Evolutionary conservation across 2,329 filamentous ascomycete species (phyloP).

Genomic region (Colletotrichum lindemuthianum): DNA sequence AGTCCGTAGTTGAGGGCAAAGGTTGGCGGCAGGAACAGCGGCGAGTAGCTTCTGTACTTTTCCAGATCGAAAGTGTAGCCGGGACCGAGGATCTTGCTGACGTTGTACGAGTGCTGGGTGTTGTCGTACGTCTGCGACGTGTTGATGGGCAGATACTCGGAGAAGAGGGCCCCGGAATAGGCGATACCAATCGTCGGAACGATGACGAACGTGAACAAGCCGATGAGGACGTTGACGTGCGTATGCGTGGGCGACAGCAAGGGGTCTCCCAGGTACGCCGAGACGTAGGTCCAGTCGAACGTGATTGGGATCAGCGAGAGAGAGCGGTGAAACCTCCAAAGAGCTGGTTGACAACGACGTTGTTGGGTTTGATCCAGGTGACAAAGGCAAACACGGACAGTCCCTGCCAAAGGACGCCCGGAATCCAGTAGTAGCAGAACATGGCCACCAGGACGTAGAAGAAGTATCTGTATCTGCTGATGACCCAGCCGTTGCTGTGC

Average conservation of each 20-base stretch:
- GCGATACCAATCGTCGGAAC: conserved; percentile 54
- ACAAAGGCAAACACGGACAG: conserved; percentile 65
- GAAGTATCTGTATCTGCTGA: conserved; percentile 46
- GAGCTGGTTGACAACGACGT: conserved; percentile 67
- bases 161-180: conserved; percentile 56
- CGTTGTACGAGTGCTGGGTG: conserved; percentile 60
- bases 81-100: conserved; percentile 61
- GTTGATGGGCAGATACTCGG: conserved; percentile 66
- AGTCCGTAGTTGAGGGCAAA: conserved; percentile 52
- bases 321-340: conserved; percentile 68
- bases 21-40: conserved; percentile 56
- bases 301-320: conserved; percentile 69
- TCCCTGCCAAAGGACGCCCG: conserved; percentile 59
- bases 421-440: conserved; percentile 65
- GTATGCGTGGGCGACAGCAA: conserved; percentile 36
- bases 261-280: conserved; percentile 50
- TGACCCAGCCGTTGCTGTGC: conserved; percentile 55
- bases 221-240: conserved; percentile 28
- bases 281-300: conserved; percentile 62
- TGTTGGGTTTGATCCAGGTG: conserved; percentile 69
- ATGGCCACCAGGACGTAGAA: conserved; percentile 52
- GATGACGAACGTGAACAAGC: conserved; percentile 23
- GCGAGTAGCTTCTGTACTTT: conserved; percentile 60
- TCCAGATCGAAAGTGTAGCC: conserved; percentile 66
- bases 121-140: conserved; percentile 67